Evolutionary conservation across 257 asterid species (phyloP).

Genomic region (Prunella vulgaris): DNA sequence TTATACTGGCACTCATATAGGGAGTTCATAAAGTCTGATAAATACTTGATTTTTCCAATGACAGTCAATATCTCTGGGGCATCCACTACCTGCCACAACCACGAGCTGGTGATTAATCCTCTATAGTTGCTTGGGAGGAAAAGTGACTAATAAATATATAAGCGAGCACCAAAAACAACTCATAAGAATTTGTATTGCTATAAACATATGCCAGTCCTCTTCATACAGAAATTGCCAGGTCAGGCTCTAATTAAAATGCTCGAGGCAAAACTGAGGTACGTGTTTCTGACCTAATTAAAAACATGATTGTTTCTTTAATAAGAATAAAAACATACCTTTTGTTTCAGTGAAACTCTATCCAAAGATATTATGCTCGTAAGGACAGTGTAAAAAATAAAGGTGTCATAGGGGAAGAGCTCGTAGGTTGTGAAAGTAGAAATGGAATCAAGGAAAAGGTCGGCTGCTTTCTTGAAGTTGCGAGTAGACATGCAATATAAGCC

Average conservation of each 20-base stretch:
- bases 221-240: not conserved
- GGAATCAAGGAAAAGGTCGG: conserved; percentile 85
- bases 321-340: conserved; percentile 48
- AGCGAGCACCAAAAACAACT: not conserved
- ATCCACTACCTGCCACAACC: conserved; percentile 76
- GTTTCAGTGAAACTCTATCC: conserved; percentile 87
- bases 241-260: not conserved
- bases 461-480: conserved; percentile 92
- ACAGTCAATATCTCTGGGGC: conserved; percentile 92
- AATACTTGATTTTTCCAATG: conserved; percentile 67
- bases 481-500: conserved; percentile 96
- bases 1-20: conserved; percentile 78
- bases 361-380: conserved; percentile 85
- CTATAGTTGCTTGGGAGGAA: not conserved
- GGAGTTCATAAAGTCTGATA: conserved; percentile 77
- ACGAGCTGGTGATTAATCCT: not conserved
- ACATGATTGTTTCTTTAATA: not conserved
- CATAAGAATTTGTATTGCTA: too few species aligned
- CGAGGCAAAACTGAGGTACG: not conserved
- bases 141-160: not conserved
- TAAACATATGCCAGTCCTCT: not conserved
- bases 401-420: conserved; percentile 87
- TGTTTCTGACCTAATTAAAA: not conserved
- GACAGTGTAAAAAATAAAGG: conserved; percentile 81
- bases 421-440: conserved; percentile 97